Conservation (phyloP, 2,329 filamentous ascomycete species). For the Thelonectria rubi region DNA sequence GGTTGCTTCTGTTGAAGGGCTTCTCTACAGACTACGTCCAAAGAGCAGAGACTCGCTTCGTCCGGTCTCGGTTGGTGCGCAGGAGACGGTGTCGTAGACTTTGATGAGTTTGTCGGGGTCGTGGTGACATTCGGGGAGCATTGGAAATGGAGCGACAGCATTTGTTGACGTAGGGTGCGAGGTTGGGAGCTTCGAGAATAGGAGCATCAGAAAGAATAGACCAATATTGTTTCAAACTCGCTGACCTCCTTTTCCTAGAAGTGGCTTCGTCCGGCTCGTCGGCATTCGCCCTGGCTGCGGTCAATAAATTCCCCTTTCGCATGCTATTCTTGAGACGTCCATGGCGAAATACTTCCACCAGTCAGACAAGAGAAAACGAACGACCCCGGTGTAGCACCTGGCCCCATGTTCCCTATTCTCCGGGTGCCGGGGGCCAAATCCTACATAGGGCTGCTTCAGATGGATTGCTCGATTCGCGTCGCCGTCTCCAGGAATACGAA, state of each 20-base stretch:
- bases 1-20: too few species aligned
- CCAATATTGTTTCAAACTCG: too few species aligned
- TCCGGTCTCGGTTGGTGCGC: too few species aligned
- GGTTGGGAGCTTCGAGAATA: too few species aligned
- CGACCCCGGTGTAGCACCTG: background rate
- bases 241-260: background rate
- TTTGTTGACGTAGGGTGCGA: too few species aligned
- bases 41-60: too few species aligned
- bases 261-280: background rate
- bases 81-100: too few species aligned
- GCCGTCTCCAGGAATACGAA: background rate
- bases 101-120: too few species aligned
- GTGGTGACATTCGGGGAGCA: too few species aligned
- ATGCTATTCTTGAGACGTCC: constrained; percentile 2
- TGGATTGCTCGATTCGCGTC: background rate
- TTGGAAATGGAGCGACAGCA: too few species aligned
- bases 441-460: background rate
- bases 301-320: background rate
- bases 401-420: background rate
- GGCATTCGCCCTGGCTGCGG: background rate
- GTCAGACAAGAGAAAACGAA: background rate
- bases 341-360: background rate
- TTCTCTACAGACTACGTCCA: too few species aligned
- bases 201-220: too few species aligned
- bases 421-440: background rate